These are phyloP conservation scores for Oxyria digyna DNA, from an alignment of 148 eudicot species.

Conservation along the genomic window DNA sequence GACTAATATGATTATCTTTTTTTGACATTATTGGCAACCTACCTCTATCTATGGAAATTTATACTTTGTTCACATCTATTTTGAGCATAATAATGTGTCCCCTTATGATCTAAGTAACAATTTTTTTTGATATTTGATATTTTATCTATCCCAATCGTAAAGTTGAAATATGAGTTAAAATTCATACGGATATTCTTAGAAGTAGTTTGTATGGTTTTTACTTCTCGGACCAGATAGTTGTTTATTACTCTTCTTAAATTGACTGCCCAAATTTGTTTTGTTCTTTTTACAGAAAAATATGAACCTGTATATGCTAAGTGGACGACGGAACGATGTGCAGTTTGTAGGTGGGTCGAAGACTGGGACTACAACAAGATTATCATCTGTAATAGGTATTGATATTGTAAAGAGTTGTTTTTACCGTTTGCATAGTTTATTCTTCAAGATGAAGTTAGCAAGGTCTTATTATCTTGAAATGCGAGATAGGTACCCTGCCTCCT, in stretches of 20 bases:
- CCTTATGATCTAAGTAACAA: background rate
- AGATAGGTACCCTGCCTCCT: background rate
- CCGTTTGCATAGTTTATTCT: background rate
- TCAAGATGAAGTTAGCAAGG: background rate
- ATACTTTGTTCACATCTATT: background rate
- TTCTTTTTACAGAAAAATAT: slow-evolving; percentile 56
- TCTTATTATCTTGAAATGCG: background rate
- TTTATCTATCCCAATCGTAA: background rate
- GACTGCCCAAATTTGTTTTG: slow-evolving; percentile 8
- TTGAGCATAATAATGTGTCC: background rate
- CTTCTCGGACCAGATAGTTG: background rate
- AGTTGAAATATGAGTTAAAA: background rate
- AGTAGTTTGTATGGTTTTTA: background rate
- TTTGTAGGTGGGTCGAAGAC: slow-evolving; percentile 99
- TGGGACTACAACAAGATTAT: slow-evolving; percentile 98
- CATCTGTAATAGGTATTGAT: slow-evolving; percentile 75
- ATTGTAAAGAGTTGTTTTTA: background rate
- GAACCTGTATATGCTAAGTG: slow-evolving; percentile 88
- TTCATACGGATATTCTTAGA: background rate
- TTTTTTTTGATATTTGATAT: background rate
- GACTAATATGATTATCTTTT: background rate
- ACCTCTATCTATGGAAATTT: background rate
- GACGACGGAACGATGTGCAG: slow-evolving; percentile 99
- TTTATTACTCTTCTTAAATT: background rate
- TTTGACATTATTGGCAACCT: background rate